Evolutionary conservation across 2,329 filamentous ascomycete species (phyloP).

Genomic region (Neofusicoccum laricinum): DNA sequence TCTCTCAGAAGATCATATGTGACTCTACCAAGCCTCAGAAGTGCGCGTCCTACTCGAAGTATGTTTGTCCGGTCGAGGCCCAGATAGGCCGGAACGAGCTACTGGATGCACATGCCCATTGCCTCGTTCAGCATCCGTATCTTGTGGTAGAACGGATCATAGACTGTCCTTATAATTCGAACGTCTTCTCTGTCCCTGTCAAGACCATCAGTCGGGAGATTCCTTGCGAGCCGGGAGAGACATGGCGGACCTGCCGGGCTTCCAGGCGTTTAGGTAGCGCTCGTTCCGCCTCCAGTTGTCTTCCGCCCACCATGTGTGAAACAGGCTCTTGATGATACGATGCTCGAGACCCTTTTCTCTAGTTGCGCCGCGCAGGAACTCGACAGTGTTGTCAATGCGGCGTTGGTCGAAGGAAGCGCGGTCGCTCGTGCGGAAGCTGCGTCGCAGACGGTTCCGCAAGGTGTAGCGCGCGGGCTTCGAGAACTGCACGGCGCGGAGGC

Average conservation of each 20-base stretch:
- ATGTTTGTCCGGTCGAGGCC: neutral
- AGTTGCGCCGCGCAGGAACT: constrained; percentile 67
- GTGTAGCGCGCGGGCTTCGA: constrained; percentile 65
- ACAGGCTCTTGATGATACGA: constrained; percentile 66
- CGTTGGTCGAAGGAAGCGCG: constrained; percentile 34
- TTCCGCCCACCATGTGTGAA: constrained; percentile 50
- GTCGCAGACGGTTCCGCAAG: constrained; percentile 51
- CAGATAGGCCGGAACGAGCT: neutral
- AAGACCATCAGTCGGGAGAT: neutral
- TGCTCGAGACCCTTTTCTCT: constrained; percentile 67
- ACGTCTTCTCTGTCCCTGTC: neutral
- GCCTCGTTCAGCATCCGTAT: constrained; percentile 71
- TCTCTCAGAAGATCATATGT: neutral
- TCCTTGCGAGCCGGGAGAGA: neutral
- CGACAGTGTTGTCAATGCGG: constrained; percentile 62
- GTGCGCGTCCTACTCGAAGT: neutral
- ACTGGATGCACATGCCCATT: constrained; percentile 60
- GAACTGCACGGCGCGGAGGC: constrained; percentile 70
- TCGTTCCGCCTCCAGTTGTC: constrained; percentile 8
- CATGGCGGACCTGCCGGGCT: neutral
- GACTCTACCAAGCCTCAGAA: too few relatives aligned
- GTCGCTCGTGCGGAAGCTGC: constrained; percentile 37
- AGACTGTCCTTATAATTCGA: constrained; percentile 36
- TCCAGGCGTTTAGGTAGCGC: neutral
- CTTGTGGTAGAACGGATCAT: constrained; percentile 65